These are phyloP conservation scores for Metschnikowia corniflorae DNA, from an alignment of 805 yeast genomes.

Conservation along the genomic window DNA sequence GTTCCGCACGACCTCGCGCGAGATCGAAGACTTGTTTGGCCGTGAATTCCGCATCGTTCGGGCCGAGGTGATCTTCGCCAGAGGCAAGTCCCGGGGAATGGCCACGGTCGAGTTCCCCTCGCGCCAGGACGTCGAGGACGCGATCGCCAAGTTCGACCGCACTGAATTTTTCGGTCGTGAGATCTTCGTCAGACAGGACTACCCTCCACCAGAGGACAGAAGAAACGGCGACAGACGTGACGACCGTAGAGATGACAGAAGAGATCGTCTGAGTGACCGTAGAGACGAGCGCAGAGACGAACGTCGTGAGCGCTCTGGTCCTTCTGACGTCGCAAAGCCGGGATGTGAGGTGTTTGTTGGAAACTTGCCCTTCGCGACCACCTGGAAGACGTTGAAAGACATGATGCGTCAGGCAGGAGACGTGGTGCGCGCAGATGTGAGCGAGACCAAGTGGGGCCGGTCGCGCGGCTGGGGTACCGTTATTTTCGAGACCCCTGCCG, in stretches of 20 bases:
- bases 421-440: conserved; percentile 80
- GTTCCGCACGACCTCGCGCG: conserved; percentile 55
- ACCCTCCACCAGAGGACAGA: conserved; percentile 65
- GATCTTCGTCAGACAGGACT: conserved; percentile 86
- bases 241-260: conserved; percentile 12
- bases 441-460: conserved; percentile 61
- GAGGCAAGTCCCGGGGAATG: conserved; percentile 85
- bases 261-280: conserved; percentile 15
- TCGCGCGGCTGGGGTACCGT: conserved; percentile 88
- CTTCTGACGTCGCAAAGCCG: conserved; percentile 24
- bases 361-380: conserved; percentile 75
- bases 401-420: conserved; percentile 73
- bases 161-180: conserved; percentile 66
- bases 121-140: conserved; percentile 62
- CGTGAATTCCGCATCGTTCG: conserved; percentile 51
- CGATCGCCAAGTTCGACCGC: conserved; percentile 68
- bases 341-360: conserved; percentile 69
- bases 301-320: conserved; percentile 13
- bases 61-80: conserved; percentile 77
- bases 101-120: conserved; percentile 81
- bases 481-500: conserved; percentile 59
- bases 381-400: conserved; percentile 85
- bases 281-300: conserved; percentile 17
- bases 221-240: conserved; percentile 22
- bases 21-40: conserved; percentile 58